Evolutionary conservation across 2,329 filamentous ascomycete species (phyloP).

Genomic region (Ustulina deusta): DNA sequence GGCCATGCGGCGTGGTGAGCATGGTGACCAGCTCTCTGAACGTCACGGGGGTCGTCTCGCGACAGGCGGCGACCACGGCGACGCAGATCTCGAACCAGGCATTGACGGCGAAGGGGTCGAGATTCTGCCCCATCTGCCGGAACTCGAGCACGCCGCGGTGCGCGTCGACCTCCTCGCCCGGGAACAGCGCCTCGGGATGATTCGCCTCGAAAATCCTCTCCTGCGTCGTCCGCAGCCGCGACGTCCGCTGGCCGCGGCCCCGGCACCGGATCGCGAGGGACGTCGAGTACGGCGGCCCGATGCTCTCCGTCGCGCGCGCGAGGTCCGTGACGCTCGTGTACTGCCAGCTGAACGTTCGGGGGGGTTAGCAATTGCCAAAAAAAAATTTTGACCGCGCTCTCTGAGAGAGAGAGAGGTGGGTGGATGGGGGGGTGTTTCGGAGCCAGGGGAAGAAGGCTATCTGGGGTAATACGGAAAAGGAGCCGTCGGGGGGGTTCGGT

Average conservation of each 20-base stretch:
- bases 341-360: conserved; percentile 24
- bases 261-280: conserved; percentile 27
- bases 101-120: conserved; percentile 29
- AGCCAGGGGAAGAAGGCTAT: not conserved
- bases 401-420: no score
- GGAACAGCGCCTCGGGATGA: not conserved
- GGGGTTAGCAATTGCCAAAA: not conserved
- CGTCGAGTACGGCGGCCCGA: not conserved
- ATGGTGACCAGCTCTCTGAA: conserved; percentile 1
- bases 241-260: conserved; percentile 21
- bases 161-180: conserved; percentile 29
- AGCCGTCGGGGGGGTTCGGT: not conserved
- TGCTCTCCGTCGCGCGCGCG: conserved; percentile 10
- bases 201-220: not conserved
- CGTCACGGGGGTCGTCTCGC: not conserved
- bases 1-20: not conserved
- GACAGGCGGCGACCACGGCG: conserved; percentile 4
- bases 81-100: conserved; percentile 20
- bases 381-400: not conserved
- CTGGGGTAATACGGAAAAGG: no score
- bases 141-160: conserved; percentile 43
- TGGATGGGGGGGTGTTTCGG: not conserved
- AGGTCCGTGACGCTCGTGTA: conserved; percentile 25
- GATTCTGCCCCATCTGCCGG: conserved; percentile 30
- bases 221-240: not conserved